A percentile compares a stretch with the other conserved stretches of the same genome.
Conservation (phyloP, 2,329 filamentous ascomycete genomes). For the Mollisiaceae sp. region DNA sequence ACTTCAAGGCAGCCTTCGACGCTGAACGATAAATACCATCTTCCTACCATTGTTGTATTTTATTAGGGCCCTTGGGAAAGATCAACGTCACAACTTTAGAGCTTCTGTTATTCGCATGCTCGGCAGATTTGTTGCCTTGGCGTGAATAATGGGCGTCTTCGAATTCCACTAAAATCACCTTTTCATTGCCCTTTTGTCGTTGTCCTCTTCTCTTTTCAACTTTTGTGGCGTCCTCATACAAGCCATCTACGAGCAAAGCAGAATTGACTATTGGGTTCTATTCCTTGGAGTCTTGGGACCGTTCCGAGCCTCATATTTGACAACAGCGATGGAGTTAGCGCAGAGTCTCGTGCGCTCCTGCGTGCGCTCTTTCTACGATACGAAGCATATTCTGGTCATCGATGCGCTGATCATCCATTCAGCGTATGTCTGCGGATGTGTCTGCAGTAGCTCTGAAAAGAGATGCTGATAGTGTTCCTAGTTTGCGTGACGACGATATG, state of each 20-base stretch:
- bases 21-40: not conserved
- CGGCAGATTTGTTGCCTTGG: conserved; percentile 25
- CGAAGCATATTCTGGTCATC: conserved; percentile 80
- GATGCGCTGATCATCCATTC: conserved; percentile 80
- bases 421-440: conserved; percentile 54
- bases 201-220: not conserved
- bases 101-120: conserved; percentile 21
- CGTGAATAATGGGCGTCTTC: conserved; percentile 35
- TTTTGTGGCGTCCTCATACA: not conserved
- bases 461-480: conserved; percentile 44
- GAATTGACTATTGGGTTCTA: not conserved
- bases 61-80: not conserved
- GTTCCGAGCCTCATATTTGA: not conserved
- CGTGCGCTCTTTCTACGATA: conserved; percentile 84
- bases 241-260: not conserved
- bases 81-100: not conserved
- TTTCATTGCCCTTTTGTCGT: conserved; percentile 15
- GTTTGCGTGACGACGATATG: conserved; percentile 85
- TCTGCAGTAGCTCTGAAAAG: conserved; percentile 21
- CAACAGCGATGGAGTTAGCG: conserved; percentile 63
- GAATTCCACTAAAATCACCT: conserved; percentile 18
- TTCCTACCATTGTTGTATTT: conserved; percentile 5
- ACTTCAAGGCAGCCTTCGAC: conserved; percentile 5
- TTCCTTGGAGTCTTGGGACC: not conserved
- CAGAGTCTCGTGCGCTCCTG: conserved; percentile 85